These are phyloP conservation scores for Mallotus repandus DNA, from an alignment of 441 rosid genomes.

Conservation along the genomic window DNA sequence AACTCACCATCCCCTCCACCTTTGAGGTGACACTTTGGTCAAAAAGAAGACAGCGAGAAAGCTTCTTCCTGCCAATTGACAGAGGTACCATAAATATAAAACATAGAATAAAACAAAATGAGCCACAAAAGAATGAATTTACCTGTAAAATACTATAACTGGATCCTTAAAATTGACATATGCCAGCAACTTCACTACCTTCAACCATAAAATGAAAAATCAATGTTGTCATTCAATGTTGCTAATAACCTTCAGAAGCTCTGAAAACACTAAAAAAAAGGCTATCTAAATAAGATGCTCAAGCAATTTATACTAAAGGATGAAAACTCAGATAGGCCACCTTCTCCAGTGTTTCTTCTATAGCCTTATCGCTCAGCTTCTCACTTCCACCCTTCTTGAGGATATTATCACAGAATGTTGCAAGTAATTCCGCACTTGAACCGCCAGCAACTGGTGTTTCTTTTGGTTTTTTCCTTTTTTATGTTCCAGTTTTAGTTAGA, in stretches of 20 bases:
- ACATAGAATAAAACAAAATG: background rate
- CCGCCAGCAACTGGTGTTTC: slow-evolving; percentile 82
- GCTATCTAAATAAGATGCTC: background rate
- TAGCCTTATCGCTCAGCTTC: slow-evolving; percentile 94
- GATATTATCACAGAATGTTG: slow-evolving; percentile 86
- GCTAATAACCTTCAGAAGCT: background rate
- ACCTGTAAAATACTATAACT: slow-evolving; percentile 91
- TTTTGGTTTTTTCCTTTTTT: no score
- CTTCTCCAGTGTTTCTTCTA: slow-evolving; percentile 95
- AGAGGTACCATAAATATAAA: background rate
- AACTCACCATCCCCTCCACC: slow-evolving; percentile 99
- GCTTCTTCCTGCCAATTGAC: slow-evolving; percentile 67
- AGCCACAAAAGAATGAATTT: background rate
- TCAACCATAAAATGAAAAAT: slow-evolving; percentile 24
- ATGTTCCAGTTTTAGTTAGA: no score
- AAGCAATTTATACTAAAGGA: background rate
- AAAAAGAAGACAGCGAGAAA: slow-evolving; percentile 87
- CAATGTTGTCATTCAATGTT: no score
- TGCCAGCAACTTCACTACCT: slow-evolving; percentile 83
- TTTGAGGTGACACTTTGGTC: slow-evolving; percentile 98
- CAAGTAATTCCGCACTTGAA: slow-evolving; percentile 89
- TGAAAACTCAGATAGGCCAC: slow-evolving; percentile 29
- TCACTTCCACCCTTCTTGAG: slow-evolving; percentile 95
- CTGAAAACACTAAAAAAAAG: background rate
- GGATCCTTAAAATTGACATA: slow-evolving; percentile 89